These are phyloP conservation scores for Kodamaea plutei DNA, from an alignment of 1,139 yeast genomes.

Conservation along the genomic window DNA sequence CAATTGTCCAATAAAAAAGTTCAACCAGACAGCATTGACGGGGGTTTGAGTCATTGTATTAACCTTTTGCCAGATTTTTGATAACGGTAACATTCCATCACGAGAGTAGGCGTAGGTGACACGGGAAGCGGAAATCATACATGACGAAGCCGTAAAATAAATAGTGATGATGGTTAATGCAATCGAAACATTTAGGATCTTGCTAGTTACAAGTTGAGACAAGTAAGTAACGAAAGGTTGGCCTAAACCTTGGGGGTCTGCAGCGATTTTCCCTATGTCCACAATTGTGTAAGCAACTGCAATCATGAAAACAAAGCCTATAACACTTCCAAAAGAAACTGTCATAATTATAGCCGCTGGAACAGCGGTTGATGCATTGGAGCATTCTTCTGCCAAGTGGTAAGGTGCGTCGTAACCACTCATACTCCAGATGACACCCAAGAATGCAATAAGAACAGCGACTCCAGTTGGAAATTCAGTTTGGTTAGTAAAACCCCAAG, in stretches of 20 bases:
- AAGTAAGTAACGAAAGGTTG: conserved; percentile 63
- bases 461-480: conserved; percentile 68
- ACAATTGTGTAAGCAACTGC: conserved; percentile 63
- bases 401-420: conserved; percentile 75
- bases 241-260: conserved; percentile 46
- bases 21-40: conserved; percentile 64
- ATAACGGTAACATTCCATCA: conserved; percentile 64
- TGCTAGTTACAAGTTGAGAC: conserved; percentile 44
- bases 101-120: conserved; percentile 66
- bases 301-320: conserved; percentile 61
- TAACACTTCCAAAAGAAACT: conserved; percentile 51
- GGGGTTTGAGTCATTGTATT: conserved; percentile 59
- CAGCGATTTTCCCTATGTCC: conserved; percentile 45
- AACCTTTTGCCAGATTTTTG: conserved; percentile 50
- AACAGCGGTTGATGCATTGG: conserved; percentile 64
- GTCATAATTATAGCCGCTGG: conserved; percentile 66
- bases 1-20: conserved; percentile 53
- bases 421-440: conserved; percentile 73
- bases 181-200: conserved; percentile 48
- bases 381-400: conserved; percentile 68
- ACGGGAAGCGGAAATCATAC: conserved; percentile 66
- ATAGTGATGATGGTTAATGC: conserved; percentile 56
- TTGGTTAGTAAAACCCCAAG: conserved; percentile 56
- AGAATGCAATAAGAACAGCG: conserved; percentile 54
- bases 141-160: conserved; percentile 63